phyloP scores from a whole-genome alignment of 2,329 filamentous ascomycete genomes.

The Eurotiales sp. region DNA sequence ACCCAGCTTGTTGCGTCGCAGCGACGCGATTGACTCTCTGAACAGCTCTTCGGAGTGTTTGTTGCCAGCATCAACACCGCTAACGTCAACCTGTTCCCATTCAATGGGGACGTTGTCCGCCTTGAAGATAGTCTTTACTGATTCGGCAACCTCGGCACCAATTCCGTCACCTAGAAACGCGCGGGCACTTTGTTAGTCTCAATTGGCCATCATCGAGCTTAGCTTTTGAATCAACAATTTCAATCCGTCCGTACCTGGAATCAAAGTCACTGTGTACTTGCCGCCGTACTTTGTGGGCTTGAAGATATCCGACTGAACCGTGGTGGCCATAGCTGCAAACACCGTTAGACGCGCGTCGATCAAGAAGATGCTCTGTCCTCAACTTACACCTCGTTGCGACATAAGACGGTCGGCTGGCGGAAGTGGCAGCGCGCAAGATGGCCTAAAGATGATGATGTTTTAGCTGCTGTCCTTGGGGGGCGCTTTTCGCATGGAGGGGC shows the following conservation, averaged over 20 bases:
- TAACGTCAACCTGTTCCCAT: slow-evolving; percentile 98
- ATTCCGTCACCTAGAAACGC: slow-evolving; percentile 72
- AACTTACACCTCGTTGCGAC: slow-evolving; percentile 54
- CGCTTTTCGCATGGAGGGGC: slow-evolving; percentile 44
- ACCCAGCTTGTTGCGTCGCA: slow-evolving; percentile 97
- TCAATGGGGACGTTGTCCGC: slow-evolving; percentile 97
- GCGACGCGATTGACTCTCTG: slow-evolving; percentile 88
- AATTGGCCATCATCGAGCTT: slow-evolving; percentile 1
- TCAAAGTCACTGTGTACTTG: slow-evolving; percentile 98
- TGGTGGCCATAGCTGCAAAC: slow-evolving; percentile 65
- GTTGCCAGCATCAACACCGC: slow-evolving; percentile 78
- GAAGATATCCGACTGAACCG: slow-evolving; percentile 91
- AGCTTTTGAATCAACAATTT: too few species aligned
- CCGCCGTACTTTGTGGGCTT: slow-evolving; percentile 98
- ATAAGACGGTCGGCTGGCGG: slow-evolving; percentile 46
- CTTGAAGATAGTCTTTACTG: slow-evolving; percentile 99
- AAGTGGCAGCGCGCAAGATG: slow-evolving; percentile 51
- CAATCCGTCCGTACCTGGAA: slow-evolving; percentile 86
- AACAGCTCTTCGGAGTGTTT: slow-evolving; percentile 93
- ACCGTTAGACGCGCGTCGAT: slow-evolving; percentile 15
- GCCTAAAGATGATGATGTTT: slow-evolving; percentile 47
- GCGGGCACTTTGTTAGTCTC: not conserved
- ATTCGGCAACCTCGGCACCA: slow-evolving; percentile 94
- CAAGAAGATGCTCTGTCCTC: slow-evolving; percentile 3
- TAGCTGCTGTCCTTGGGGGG: too few species aligned